Conservation (phyloP, 2,329 filamentous ascomycete genomes). For the Fusarium palustre region DNA sequence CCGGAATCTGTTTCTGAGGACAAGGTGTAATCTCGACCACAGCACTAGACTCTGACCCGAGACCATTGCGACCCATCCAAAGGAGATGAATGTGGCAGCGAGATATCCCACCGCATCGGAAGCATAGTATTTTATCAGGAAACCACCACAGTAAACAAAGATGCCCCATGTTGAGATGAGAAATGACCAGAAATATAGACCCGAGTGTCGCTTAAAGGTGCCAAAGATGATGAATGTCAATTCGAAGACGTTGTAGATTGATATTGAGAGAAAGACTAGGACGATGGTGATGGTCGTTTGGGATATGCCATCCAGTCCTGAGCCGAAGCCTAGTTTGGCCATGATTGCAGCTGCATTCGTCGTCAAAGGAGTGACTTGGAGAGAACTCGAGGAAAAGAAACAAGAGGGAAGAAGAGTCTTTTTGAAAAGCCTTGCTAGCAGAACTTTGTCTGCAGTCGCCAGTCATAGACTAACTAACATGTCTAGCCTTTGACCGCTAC, state of each 20-base stretch:
- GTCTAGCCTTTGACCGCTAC: slow-evolving; percentile 18
- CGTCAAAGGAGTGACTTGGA: background rate
- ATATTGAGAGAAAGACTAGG: slow-evolving; percentile 49
- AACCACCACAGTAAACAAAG: slow-evolving; percentile 57
- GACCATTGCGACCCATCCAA: slow-evolving; percentile 61
- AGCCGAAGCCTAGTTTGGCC: slow-evolving; percentile 39
- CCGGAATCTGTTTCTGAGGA: slow-evolving; percentile 62
- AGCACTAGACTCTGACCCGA: slow-evolving; percentile 71
- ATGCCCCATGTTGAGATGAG: slow-evolving; percentile 52
- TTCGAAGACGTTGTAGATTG: slow-evolving; percentile 54
- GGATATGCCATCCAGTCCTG: slow-evolving; percentile 40
- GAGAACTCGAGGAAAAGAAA: background rate
- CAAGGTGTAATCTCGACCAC: slow-evolving; percentile 71
- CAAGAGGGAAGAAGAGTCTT: background rate
- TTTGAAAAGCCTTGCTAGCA: background rate
- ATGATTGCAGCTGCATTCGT: slow-evolving; percentile 7
- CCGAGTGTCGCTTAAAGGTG: slow-evolving; percentile 52
- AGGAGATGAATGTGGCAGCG: slow-evolving; percentile 36
- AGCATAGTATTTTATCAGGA: slow-evolving; percentile 56
- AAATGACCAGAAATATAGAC: slow-evolving; percentile 57
- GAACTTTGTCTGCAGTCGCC: background rate
- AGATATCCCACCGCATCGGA: slow-evolving; percentile 37
- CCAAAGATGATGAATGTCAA: slow-evolving; percentile 52
- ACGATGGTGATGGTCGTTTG: slow-evolving; percentile 41
- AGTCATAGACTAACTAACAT: background rate